phyloP scores from a whole-genome alignment of 441 rosid species.

The Flueggea neowawraea region DNA sequence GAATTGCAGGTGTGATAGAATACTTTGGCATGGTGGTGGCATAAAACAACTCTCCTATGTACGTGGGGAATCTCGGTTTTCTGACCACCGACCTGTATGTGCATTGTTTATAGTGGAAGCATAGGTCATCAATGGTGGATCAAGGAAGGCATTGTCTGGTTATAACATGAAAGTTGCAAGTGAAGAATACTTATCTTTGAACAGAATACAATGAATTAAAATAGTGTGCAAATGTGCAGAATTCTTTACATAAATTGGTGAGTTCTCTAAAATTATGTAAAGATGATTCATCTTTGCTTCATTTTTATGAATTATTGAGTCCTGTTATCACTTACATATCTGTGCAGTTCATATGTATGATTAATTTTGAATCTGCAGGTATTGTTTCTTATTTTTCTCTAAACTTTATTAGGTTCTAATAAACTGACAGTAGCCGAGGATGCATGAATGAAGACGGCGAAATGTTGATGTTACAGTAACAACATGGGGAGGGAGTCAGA shows the following conservation, averaged over 20 bases:
- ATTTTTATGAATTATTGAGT: no score
- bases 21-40: constrained; percentile 83
- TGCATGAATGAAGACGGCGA: no score
- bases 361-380: no score
- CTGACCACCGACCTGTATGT: constrained; percentile 93
- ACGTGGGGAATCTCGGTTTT: constrained; percentile 80
- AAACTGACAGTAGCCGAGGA: no score
- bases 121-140: constrained; percentile 34
- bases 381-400: no score
- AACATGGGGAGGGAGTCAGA: no score
- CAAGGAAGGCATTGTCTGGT: constrained; percentile 21
- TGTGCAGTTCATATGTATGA: no score
- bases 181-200: constrained; percentile 26
- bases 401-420: no score
- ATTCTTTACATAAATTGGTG: background rate
- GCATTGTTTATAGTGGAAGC: constrained; percentile 66
- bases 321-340: no score
- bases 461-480: no score
- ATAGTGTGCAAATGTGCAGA: background rate
- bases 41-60: constrained; percentile 66
- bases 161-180: constrained; percentile 30
- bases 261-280: background rate
- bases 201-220: constrained; percentile 9
- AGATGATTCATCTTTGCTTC: no score
- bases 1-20: constrained; percentile 83